phyloP scores from a whole-genome alignment of 495 filamentous ascomycete species.

The Talaromyces proteolyticus region DNA sequence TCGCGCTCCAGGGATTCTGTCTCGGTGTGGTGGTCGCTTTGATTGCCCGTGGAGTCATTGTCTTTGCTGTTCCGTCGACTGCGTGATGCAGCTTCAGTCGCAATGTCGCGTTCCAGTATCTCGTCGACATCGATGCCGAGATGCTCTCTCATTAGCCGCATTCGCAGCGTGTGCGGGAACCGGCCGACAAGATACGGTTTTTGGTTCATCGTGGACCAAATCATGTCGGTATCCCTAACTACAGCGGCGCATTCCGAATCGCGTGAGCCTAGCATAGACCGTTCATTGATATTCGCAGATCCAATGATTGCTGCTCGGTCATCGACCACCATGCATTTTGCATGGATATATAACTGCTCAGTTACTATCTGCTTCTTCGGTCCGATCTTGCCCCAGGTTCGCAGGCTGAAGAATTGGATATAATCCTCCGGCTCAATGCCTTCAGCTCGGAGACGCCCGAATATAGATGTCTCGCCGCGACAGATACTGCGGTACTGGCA shows the following conservation, averaged over 20 bases:
- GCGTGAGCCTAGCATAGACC: constrained; percentile 85
- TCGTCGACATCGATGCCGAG: constrained; percentile 92
- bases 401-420: constrained; percentile 89
- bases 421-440: constrained; percentile 96
- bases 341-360: constrained; percentile 97
- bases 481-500: constrained; percentile 98
- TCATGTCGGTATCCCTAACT: constrained; percentile 89
- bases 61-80: constrained; percentile 29
- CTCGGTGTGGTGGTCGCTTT: constrained; percentile 25
- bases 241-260: constrained; percentile 92
- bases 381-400: constrained; percentile 90
- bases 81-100: constrained; percentile 37
- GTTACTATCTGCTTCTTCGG: constrained; percentile 77
- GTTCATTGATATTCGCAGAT: constrained; percentile 98
- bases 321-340: constrained; percentile 95
- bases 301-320: constrained; percentile 92
- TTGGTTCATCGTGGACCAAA: constrained; percentile 87
- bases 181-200: constrained; percentile 81
- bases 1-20: constrained; percentile 32
- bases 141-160: constrained; percentile 96
- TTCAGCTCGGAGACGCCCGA: constrained; percentile 70
- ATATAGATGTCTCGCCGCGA: constrained; percentile 88
- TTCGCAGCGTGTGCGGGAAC: constrained; percentile 88
- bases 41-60: constrained; percentile 25
- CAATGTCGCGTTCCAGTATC: constrained; percentile 72